Evolutionary conservation across 1,284 basidiomycete species (phyloP).

Genomic region (Ceratobasidium sp.): DNA sequence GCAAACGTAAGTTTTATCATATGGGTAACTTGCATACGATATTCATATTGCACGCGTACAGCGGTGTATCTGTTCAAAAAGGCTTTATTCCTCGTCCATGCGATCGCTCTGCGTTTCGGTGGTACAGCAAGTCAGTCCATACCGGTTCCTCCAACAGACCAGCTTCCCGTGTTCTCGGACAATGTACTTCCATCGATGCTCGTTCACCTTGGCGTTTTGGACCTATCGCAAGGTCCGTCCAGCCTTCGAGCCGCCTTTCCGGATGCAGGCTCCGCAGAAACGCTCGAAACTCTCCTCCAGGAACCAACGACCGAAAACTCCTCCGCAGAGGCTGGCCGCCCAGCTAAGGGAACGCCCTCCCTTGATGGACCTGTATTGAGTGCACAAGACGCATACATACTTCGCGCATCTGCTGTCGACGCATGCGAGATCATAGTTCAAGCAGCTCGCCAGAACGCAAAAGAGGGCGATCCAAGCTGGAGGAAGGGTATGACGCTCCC

Average conservation of each 20-base stretch:
- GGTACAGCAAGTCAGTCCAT: slow-evolving; percentile 54
- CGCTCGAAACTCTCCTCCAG: slow-evolving; percentile 29
- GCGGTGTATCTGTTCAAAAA: slow-evolving; percentile 89
- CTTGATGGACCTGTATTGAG: slow-evolving; percentile 68
- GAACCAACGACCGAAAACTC: slow-evolving; percentile 12
- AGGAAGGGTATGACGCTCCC: slow-evolving; percentile 64
- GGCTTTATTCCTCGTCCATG: slow-evolving; percentile 81
- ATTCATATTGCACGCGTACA: slow-evolving; percentile 48
- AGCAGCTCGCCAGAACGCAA: slow-evolving; percentile 55
- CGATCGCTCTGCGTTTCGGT: slow-evolving; percentile 69
- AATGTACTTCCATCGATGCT: slow-evolving; percentile 87
- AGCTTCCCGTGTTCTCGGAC: slow-evolving; percentile 81
- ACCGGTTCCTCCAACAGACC: slow-evolving; percentile 64
- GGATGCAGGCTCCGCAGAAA: slow-evolving; percentile 17
- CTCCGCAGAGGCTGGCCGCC: slow-evolving; percentile 24
- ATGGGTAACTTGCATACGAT: not conserved
- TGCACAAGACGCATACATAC: slow-evolving; percentile 68
- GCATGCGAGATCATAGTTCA: slow-evolving; percentile 73
- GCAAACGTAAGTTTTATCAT: slow-evolving; percentile 59
- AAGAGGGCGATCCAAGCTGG: slow-evolving; percentile 55
- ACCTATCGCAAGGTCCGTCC: slow-evolving; percentile 51
- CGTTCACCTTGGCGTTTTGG: slow-evolving; percentile 76
- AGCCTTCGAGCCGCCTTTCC: not conserved
- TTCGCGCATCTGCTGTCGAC: slow-evolving; percentile 80
- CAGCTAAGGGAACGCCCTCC: not conserved